Conservation (phyloP, 1,284 basidiomycete genomes). For the Austroboletus rostrupii region DNA sequence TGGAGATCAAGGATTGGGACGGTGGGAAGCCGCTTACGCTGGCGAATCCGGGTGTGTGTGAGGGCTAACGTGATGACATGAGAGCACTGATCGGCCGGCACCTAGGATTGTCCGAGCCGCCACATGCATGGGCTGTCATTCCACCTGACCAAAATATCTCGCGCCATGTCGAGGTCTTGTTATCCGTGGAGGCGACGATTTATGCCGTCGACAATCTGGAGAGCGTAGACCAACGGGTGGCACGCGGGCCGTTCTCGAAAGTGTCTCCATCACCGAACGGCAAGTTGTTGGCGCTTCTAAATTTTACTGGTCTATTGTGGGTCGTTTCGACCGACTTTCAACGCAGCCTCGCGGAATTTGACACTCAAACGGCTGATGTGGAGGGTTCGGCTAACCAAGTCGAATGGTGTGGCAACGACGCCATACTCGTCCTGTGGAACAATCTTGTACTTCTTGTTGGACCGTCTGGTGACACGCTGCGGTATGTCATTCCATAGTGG, state of each 20-base stretch:
- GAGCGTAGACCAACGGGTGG: conserved; percentile 82
- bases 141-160: conserved; percentile 84
- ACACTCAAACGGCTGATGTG: conserved; percentile 53
- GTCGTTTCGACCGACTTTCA: conserved; percentile 94
- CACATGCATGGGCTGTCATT: conserved; percentile 80
- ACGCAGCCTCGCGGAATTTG: conserved; percentile 83
- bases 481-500: conserved; percentile 45
- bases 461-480: conserved; percentile 84
- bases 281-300: conserved; percentile 85
- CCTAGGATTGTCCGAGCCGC: conserved; percentile 69
- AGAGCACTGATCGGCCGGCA: conserved; percentile 11
- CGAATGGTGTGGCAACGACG: conserved; percentile 97
- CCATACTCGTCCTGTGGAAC: conserved; percentile 84
- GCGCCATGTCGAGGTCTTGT: conserved; percentile 81
- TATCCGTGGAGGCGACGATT: conserved; percentile 77
- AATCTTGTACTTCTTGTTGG: conserved; percentile 83
- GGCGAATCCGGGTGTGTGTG: conserved; percentile 70
- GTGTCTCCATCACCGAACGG: conserved; percentile 91
- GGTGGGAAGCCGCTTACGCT: conserved; percentile 67
- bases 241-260: conserved; percentile 83
- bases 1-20: conserved; percentile 85
- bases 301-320: conserved; percentile 71
- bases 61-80: conserved; percentile 2
- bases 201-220: conserved; percentile 84
- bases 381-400: conserved; percentile 64